Conservation (phyloP, 306 rosid species). For the Gleditsia sinensis region DNA sequence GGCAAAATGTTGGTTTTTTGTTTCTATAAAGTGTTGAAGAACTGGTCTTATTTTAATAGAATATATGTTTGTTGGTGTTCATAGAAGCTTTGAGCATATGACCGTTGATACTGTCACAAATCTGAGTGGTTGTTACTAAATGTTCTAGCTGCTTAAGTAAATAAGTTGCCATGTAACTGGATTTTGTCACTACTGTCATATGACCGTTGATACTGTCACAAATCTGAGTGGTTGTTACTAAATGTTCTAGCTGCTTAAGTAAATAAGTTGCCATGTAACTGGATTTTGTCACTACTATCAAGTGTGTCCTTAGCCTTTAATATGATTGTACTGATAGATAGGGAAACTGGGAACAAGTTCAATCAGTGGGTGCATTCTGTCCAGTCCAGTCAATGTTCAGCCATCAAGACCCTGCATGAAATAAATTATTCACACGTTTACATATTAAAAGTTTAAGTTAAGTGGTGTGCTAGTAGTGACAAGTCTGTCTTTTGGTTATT, state of each 20-base stretch:
- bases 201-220: background rate
- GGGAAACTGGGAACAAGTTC: background rate
- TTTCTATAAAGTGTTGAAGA: no score
- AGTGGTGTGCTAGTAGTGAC: background rate
- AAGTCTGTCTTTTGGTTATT: conserved; percentile 14
- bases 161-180: no score
- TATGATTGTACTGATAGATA: background rate
- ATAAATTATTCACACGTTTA: background rate
- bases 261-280: background rate
- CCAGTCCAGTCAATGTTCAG: background rate
- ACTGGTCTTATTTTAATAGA: no score
- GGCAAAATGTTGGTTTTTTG: background rate
- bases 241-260: background rate
- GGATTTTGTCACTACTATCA: background rate
- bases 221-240: background rate
- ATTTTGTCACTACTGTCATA: no score
- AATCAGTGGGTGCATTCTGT: background rate
- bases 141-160: no score
- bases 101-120: no score
- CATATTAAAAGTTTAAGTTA: background rate
- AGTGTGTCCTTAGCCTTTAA: background rate
- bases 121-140: no score
- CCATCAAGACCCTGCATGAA: background rate
- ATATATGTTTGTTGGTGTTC: no score
- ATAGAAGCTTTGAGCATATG: no score